phyloP scores from a whole-genome alignment of 2,329 filamentous ascomycete genomes.

The Cladosporium phlei region DNA sequence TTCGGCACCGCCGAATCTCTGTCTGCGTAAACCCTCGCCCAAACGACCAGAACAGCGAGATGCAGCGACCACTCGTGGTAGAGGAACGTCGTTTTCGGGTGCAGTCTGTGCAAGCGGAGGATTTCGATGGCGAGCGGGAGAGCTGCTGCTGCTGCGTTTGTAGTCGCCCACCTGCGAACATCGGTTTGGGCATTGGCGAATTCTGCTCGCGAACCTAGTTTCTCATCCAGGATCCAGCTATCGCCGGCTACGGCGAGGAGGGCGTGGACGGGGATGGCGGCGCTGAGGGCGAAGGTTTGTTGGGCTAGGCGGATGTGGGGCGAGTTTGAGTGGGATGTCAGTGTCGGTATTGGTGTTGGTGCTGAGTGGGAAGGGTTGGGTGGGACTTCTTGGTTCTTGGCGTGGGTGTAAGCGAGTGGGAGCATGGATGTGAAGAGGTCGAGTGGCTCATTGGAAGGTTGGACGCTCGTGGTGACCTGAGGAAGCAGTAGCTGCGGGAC shows the following conservation, averaged over 20 bases:
- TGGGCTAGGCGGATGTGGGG: not conserved
- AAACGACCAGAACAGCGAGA: slow-evolving; percentile 27
- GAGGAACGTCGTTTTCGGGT: slow-evolving; percentile 19
- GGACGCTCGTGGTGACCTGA: not conserved
- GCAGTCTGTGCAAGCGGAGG: slow-evolving; percentile 19
- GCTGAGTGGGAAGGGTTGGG: not conserved
- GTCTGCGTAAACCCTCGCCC: slow-evolving; percentile 25
- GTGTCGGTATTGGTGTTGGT: too few relatives aligned
- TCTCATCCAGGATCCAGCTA: slow-evolving; percentile 43
- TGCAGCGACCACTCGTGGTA: slow-evolving; percentile 29
- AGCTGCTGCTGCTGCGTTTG: slow-evolving; percentile 15
- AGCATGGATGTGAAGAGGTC: not conserved
- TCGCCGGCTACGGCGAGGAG: slow-evolving; percentile 42
- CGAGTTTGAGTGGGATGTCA: too few relatives aligned
- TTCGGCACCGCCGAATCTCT: not conserved
- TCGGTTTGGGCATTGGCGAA: slow-evolving; percentile 31
- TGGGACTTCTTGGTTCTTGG: not conserved
- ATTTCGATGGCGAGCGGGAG: slow-evolving; percentile 24
- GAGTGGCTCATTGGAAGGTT: not conserved
- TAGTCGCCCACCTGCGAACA: slow-evolving; percentile 33
- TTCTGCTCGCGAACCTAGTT: slow-evolving; percentile 33
- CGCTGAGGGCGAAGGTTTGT: not conserved
- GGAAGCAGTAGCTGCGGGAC: not conserved
- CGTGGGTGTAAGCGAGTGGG: not conserved
- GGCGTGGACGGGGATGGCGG: slow-evolving; percentile 34